Evolutionary conservation across 2,329 filamentous ascomycete species (phyloP).

Genomic region (Stemphylium lycopersici): DNA sequence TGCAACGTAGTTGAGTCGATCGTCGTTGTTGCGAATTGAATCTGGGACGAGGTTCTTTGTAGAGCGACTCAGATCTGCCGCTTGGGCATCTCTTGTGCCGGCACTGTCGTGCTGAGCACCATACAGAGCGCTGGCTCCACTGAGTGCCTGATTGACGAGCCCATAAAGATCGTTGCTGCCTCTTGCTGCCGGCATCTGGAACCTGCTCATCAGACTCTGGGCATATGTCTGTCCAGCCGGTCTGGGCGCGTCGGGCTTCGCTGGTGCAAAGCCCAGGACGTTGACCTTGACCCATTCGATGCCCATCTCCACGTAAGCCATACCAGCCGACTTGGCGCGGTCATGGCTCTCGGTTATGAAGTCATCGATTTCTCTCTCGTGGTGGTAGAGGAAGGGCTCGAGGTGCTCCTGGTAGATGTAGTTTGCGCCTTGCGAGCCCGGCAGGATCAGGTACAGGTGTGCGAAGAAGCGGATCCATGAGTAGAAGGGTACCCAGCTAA

Average conservation of each 20-base stretch:
- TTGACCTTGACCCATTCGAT: constrained; percentile 70
- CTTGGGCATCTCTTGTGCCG: constrained; percentile 49
- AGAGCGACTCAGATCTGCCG: constrained; percentile 61
- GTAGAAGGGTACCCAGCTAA: constrained; percentile 93
- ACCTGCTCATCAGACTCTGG: constrained; percentile 81
- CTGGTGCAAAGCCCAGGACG: constrained; percentile 76
- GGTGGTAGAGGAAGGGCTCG: constrained; percentile 84
- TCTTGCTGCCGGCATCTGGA: constrained; percentile 77
- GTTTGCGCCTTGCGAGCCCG: constrained; percentile 92
- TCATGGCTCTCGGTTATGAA: constrained; percentile 85
- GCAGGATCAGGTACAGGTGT: constrained; percentile 94
- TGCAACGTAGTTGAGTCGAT: constrained; percentile 74
- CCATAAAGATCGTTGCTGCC: constrained; percentile 75
- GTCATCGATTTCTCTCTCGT: constrained; percentile 87
- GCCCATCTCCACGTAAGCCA: constrained; percentile 60
- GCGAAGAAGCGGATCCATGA: constrained; percentile 85
- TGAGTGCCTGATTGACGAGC: constrained; percentile 75
- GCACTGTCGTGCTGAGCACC: constrained; percentile 21
- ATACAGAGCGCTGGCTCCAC: constrained; percentile 62
- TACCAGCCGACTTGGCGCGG: constrained; percentile 74
- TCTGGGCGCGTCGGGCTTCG: constrained; percentile 49
- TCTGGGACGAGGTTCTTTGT: constrained; percentile 71
- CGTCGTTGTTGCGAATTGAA: constrained; percentile 67
- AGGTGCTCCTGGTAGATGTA: constrained; percentile 83
- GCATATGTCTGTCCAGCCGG: constrained; percentile 68